Base-by-base conservation (phyloP, 116 monocot species). In the Thalassia testudinum region DNA sequence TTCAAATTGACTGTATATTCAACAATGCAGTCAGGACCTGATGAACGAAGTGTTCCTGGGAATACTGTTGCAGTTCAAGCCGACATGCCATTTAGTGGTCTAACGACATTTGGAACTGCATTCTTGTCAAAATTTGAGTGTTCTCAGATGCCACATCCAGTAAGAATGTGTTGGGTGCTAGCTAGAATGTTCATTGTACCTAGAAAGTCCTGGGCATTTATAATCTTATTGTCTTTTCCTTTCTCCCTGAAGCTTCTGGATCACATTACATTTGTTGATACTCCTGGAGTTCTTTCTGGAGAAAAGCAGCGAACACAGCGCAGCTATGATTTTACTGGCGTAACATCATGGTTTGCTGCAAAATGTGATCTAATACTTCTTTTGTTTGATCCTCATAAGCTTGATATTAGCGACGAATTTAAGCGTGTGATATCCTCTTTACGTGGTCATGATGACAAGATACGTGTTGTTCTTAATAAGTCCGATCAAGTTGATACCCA, bases 1-100 rank as follows among this genome's bases (percentile, higher is more conserved):
- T 34, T 10, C 10, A 10, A 34, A 34, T 5, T 34, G 23, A 27
- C 37, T 48, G 12, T 34, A 34, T 34, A 10, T 34, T 34, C 10
- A 34, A 34, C 30, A 34, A 34, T 66, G 2, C 65, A 83, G 88
- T 83, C 90, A 55, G 90, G 90, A 54, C 72, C 90, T 56, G 90
- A 90, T 73, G 90, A 78, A 65, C 65, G 90, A 50, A 84, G 79
- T 50, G 70, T 90, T 56, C 90, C 90, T 66, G 90, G 90, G 21
- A 90, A 90, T 27, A 90, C 90, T 38, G 68, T 90, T 70, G 90
- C 90, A 47, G 90, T 90, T 26, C 90, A 90, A 71, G 90, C 90
- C 50, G 90, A 90, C 29, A 90, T 90, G 90, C 90, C 90, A 23
- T 90, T 53, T 27, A 75, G 67, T 70, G 90, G 90, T 57, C 61